Evolutionary conservation across 768 basidiomycete genomes (phyloP).

Genomic region (Trametes coccinea): DNA sequence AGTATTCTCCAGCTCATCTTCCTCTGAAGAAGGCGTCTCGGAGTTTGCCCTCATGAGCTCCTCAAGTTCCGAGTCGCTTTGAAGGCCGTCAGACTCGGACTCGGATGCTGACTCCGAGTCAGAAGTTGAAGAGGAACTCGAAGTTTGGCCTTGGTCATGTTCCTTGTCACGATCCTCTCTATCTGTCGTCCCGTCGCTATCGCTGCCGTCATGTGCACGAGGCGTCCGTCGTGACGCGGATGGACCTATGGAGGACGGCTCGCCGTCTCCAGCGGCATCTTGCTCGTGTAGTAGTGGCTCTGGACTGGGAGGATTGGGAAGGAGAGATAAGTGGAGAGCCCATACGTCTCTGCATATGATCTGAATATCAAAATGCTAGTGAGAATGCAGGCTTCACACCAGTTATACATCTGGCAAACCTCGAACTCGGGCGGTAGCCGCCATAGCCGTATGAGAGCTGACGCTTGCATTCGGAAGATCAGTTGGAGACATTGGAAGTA

Average conservation of each 20-base stretch:
- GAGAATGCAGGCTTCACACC: background rate
- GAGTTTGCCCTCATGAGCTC: slow-evolving; percentile 43
- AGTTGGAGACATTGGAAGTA: slow-evolving; percentile 86
- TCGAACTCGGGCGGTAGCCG: slow-evolving; percentile 78
- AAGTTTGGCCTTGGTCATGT: slow-evolving; percentile 30
- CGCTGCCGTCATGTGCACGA: background rate
- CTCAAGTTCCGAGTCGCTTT: slow-evolving; percentile 39
- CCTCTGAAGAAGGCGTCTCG: slow-evolving; percentile 34
- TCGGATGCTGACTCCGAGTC: background rate
- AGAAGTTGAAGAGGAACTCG: slow-evolving; percentile 35
- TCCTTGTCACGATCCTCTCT: background rate
- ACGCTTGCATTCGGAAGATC: slow-evolving; percentile 75
- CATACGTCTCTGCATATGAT: slow-evolving; percentile 78
- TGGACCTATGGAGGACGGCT: background rate
- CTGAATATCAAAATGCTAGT: slow-evolving; percentile 37
- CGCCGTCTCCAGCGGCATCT: slow-evolving; percentile 25
- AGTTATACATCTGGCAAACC: slow-evolving; percentile 41
- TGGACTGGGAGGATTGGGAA: slow-evolving; percentile 58
- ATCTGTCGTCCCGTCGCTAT: background rate
- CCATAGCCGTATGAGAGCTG: slow-evolving; percentile 61
- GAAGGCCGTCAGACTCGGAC: slow-evolving; percentile 31
- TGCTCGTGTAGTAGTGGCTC: slow-evolving; percentile 58
- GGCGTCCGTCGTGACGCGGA: background rate
- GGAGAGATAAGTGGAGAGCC: slow-evolving; percentile 67
- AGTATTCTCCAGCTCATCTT: slow-evolving; percentile 21